Percentiles rank a stretch among this genome's conserved stretches.
Conservation (phyloP, 805 yeast species). For the Dipodascus albidus region DNA sequence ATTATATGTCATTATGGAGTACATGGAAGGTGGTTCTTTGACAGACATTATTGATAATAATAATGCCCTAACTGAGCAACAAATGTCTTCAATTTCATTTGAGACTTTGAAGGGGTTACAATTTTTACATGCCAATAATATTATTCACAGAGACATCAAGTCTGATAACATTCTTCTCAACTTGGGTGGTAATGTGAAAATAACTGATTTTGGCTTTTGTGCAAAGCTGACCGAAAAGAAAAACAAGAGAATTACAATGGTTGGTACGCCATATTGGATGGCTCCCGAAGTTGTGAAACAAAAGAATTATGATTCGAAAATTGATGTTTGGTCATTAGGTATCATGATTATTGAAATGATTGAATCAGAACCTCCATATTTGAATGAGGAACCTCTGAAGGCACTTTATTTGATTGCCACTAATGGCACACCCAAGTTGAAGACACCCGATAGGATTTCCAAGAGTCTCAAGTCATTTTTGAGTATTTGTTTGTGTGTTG, state of each 20-base stretch:
- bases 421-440: constrained; percentile 89
- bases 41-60: constrained; percentile 91
- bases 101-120: constrained; percentile 81
- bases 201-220: constrained; percentile 95
- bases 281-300: constrained; percentile 97
- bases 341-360: constrained; percentile 98
- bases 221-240: constrained; percentile 80
- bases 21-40: constrained; percentile 96
- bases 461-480: constrained; percentile 56
- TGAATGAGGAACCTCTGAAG: constrained; percentile 90
- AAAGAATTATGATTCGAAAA: constrained; percentile 92
- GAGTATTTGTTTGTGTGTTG: constrained; percentile 69
- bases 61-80: constrained; percentile 74
- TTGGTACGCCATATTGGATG: constrained; percentile 99
- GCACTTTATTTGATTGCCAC: constrained; percentile 92
- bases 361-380: constrained; percentile 97
- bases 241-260: constrained; percentile 92
- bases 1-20: constrained; percentile 97
- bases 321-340: constrained; percentile 96
- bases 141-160: constrained; percentile 92
- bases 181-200: constrained; percentile 76
- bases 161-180: constrained; percentile 85
- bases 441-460: constrained; percentile 75
- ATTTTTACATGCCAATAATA: constrained; percentile 83
- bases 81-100: constrained; percentile 88